These are phyloP conservation scores for Penicillium dipodomyicola DNA, from an alignment of 495 filamentous ascomycete genomes.

Conservation along the genomic window DNA sequence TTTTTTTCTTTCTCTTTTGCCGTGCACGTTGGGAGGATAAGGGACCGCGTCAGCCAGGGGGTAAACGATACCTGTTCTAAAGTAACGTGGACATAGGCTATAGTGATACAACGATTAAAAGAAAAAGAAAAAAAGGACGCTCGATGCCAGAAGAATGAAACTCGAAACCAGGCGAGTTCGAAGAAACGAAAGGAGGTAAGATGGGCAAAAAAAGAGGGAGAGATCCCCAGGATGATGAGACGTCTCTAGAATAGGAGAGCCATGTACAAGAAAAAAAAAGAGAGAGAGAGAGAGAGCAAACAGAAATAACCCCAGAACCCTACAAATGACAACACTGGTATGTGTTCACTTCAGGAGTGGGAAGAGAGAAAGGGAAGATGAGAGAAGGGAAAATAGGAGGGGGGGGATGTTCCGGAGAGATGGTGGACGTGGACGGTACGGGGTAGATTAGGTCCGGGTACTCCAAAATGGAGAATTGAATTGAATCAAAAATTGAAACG, in stretches of 20 bases:
- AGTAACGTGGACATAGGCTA: conserved; percentile 36
- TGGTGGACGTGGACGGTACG: conserved; percentile 16
- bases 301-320: conserved; percentile 28
- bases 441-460: conserved; percentile 8
- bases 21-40: conserved; percentile 15
- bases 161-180: conserved; percentile 38
- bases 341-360: conserved; percentile 13
- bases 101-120: conserved; percentile 42
- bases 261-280: conserved; percentile 40
- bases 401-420: conserved; percentile 11
- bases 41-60: conserved; percentile 33
- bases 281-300: conserved; percentile 18
- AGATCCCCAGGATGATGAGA: conserved; percentile 9
- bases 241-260: conserved; percentile 33
- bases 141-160: conserved; percentile 38
- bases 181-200: conserved; percentile 40
- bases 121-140: conserved; percentile 20
- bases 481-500: background rate
- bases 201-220: conserved; percentile 11
- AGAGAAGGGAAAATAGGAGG: conserved; percentile 22
- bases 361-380: conserved; percentile 13
- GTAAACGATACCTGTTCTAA: conserved; percentile 38
- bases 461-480: background rate
- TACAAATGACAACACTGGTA: conserved; percentile 15
- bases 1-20: conserved; percentile 17